A percentile compares a stretch with the other conserved stretches of the same genome.
Evolutionary conservation across 164 flowering plant species (phyloP).

Genomic region (Aristolochia californica): DNA sequence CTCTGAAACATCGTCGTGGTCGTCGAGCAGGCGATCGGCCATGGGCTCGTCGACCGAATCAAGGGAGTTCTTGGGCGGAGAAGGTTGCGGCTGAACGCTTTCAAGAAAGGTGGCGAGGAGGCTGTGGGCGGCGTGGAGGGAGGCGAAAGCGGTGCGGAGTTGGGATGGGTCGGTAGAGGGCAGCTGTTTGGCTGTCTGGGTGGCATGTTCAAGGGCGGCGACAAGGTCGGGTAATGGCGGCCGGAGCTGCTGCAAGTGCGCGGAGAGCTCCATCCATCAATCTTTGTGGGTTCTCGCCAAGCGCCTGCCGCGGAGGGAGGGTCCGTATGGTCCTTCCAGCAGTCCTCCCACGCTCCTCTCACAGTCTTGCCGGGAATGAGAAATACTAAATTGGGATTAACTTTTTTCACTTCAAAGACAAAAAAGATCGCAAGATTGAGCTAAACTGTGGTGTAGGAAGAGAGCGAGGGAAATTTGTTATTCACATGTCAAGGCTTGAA

Average conservation of each 20-base stretch:
- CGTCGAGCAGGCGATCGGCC: not conserved
- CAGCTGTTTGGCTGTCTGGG: not conserved
- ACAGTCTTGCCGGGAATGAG: too few species aligned
- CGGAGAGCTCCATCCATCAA: too few species aligned
- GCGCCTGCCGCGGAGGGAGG: too few species aligned
- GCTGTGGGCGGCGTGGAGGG: not conserved
- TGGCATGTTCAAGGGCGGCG: not conserved
- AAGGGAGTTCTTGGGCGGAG: not conserved
- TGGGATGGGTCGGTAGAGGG: constrained; percentile 3
- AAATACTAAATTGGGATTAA: too few species aligned
- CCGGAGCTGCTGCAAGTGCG: not conserved
- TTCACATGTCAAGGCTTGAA: too few species aligned
- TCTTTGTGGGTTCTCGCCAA: too few species aligned
- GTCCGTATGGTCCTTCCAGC: too few species aligned
- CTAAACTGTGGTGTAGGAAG: too few species aligned
- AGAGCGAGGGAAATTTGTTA: too few species aligned
- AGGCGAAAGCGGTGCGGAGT: not conserved
- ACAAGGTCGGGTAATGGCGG: not conserved
- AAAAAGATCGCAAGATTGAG: too few species aligned
- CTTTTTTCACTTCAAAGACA: too few species aligned
- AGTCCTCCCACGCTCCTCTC: too few species aligned
- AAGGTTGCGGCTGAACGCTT: not conserved
- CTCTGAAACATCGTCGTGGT: not conserved
- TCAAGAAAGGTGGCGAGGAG: not conserved
- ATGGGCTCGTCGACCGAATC: not conserved